Evolutionary conservation across 345 rosid genomes (phyloP).

Genomic region (Gossypium turneri): DNA sequence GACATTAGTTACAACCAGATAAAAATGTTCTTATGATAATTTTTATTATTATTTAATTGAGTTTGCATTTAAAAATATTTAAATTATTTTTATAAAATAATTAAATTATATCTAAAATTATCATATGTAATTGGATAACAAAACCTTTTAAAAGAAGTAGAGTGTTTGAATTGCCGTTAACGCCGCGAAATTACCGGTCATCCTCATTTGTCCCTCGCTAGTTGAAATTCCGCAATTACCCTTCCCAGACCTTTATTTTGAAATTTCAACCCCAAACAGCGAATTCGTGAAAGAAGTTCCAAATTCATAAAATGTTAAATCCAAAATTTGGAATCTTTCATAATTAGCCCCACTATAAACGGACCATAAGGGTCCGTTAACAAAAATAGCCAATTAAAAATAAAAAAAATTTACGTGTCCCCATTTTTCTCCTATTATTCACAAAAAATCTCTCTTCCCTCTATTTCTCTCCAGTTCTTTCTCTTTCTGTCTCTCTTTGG

Average conservation of each 20-base stretch:
- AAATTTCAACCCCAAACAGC: not conserved
- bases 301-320: not conserved
- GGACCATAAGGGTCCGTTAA: not conserved
- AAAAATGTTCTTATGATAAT: too few relatives aligned
- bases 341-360: not conserved
- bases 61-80: too few relatives aligned
- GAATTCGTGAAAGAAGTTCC: not conserved
- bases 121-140: too few relatives aligned
- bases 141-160: too few relatives aligned
- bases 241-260: not conserved
- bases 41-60: too few relatives aligned
- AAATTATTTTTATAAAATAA: too few relatives aligned
- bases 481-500: slow-evolving; percentile 18
- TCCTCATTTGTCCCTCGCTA: not conserved
- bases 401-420: slow-evolving; percentile 1
- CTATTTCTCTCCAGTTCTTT: not conserved
- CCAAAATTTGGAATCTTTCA: not conserved
- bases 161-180: not conserved
- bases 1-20: too few relatives aligned
- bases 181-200: not conserved
- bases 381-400: not conserved
- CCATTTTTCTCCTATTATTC: not conserved
- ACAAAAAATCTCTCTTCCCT: slow-evolving; percentile 1
- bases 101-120: too few relatives aligned
- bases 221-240: not conserved